Base-by-base conservation (phyloP, 169 alveolate species). In the Babesia ovata region DNA sequence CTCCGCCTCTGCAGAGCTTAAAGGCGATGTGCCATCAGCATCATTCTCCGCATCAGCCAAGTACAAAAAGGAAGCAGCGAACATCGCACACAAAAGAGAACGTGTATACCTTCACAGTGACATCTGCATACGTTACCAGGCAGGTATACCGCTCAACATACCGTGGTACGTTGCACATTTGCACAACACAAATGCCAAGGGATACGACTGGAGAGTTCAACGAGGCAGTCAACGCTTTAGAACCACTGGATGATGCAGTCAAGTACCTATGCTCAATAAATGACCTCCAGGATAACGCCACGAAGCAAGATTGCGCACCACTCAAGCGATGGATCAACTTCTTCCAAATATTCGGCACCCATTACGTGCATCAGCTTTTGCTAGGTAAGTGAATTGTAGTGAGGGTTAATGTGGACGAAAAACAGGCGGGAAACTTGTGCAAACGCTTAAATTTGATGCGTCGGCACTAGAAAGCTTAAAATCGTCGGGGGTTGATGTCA, bases 31-130 rank as follows among this genome's bases (percentile, higher is more conserved):
- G 7, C 78, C 88, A 12, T 21, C 59, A 2, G 76, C 57, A 17
- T 54, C 88, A n/a, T 81, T 81, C 53, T 69, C 88, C 16, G 88
- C 83, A 14, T 81, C 88, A n/a, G 54, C 75, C 44, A 77, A 63
- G 22, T 81, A 81, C 58, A 81, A 81, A 52, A 65, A 63, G 44
- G 72, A 67, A 17, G 39, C 76, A 0, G 69, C 67, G 36, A 81
- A 81, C 28, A 44, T 71, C 7, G 70, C 69, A 49, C 61, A 71
- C 33, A 81, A 81, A 48, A 24, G 66, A 6, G 83, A 81, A 50
- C 42, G 72, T 4, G 26, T 81, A 33, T 81, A 81, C 70, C 54
- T 69, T 0, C 75, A 81, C 46, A 45, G 63, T 12, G 88, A 81
- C 44, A 70, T 22, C 44, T 81, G 88, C 44, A 66, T 81, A 0